Conservation (phyloP, 257 asterid genomes). For the Nicotiana undulata region DNA sequence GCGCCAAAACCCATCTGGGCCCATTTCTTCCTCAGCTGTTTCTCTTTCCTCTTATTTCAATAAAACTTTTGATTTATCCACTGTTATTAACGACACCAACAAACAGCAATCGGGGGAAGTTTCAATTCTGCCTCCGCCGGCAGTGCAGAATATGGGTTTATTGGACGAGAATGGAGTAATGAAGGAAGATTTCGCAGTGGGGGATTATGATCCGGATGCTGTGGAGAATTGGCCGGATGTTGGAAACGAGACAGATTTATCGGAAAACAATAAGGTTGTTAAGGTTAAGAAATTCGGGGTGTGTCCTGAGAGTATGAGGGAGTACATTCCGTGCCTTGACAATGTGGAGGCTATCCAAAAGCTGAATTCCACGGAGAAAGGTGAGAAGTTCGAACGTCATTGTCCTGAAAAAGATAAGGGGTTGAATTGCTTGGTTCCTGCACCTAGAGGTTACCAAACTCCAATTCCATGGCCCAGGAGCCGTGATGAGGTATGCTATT, state of each 20-base stretch:
- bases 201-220: conserved; percentile 58
- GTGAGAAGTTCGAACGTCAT: conserved; percentile 85
- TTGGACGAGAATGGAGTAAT: conserved; percentile 81
- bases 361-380: conserved; percentile 59
- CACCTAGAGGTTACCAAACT: conserved; percentile 72
- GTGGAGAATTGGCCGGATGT: conserved; percentile 45
- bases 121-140: conserved; percentile 10
- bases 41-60: conserved; percentile 53
- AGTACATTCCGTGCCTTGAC: conserved; percentile 90
- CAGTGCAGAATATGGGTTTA: conserved; percentile 71
- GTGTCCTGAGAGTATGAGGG: conserved; percentile 68
- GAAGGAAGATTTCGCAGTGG: conserved; percentile 75
- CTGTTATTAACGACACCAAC: conserved; percentile 33
- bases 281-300: conserved; percentile 49
- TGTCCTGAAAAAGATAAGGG: conserved; percentile 66
- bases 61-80: conserved; percentile 35
- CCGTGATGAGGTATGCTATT: conserved; percentile 66
- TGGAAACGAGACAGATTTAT: conserved; percentile 33
- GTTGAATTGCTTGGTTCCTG: conserved; percentile 72
- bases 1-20: conserved; percentile 16
- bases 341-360: conserved; percentile 58
- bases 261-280: conserved; percentile 20
- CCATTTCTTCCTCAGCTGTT: conserved; percentile 13
- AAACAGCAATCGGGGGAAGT: no score
- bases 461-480: conserved; percentile 91